Conservation (phyloP, 345 rosid genomes). For the Cardamine occulta region DNA sequence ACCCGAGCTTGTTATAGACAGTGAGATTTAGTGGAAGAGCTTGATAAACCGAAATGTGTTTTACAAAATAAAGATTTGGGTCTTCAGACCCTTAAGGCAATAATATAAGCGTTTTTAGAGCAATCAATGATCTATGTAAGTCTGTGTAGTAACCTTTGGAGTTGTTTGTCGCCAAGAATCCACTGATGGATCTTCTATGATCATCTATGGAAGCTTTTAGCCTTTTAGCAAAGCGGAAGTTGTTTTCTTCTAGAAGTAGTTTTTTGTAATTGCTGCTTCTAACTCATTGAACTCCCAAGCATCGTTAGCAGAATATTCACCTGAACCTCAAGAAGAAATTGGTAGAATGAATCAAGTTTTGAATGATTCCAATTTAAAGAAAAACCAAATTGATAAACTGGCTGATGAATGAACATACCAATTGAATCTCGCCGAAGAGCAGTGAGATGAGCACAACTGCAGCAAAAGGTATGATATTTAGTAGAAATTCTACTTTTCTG, state of each 20-base stretch:
- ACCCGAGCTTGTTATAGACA: conserved; percentile 65
- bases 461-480: conserved; percentile 26
- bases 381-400: conserved; percentile 8
- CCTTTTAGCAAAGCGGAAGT: neutral
- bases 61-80: conserved; percentile 17
- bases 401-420: conserved; percentile 50
- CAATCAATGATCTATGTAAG: conserved; percentile 27
- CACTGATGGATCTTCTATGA: conserved; percentile 14
- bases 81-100: conserved; percentile 22
- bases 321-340: conserved; percentile 41
- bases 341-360: conserved; percentile 5
- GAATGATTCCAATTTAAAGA: neutral
- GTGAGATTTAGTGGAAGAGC: conserved; percentile 29
- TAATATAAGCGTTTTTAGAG: conserved; percentile 24
- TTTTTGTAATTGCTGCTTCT: conserved; percentile 76
- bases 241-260: conserved; percentile 53
- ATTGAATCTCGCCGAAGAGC: conserved; percentile 97
- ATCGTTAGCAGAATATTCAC: conserved; percentile 78
- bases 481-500: neutral
- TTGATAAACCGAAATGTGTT: conserved; percentile 7
- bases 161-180: conserved; percentile 32
- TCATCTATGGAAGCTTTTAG: conserved; percentile 15
- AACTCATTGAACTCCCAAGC: conserved; percentile 90
- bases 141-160: conserved; percentile 32
- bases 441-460: conserved; percentile 95